Percentiles rank a stretch among this genome's conserved stretches.
These are phyloP conservation scores for Auricularia sp. DNA, from an alignment of 768 basidiomycete species.

Conservation along the genomic window DNA sequence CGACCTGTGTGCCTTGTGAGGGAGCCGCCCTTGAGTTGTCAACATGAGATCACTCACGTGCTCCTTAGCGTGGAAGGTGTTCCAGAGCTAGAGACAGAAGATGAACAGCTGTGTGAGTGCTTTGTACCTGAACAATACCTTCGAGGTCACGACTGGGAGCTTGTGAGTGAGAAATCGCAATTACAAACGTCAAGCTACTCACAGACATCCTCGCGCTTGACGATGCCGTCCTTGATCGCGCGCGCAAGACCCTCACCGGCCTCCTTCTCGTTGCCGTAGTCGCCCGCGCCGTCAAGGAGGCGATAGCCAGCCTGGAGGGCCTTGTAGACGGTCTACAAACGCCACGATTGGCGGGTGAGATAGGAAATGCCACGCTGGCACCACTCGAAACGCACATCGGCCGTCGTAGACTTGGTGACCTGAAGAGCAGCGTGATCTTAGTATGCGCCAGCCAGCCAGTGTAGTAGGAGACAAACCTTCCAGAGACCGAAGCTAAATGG, in stretches of 20 bases:
- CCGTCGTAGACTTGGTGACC: constrained; percentile 6
- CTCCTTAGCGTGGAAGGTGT: constrained; percentile 75
- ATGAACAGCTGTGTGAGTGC: background rate
- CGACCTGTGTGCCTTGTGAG: constrained; percentile 31
- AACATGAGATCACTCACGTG: constrained; percentile 37
- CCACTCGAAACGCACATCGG: constrained; percentile 3
- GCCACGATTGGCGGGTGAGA: background rate
- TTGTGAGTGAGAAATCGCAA: background rate
- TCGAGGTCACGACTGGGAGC: constrained; percentile 66
- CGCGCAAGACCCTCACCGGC: constrained; percentile 68
- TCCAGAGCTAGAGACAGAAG: constrained; percentile 53
- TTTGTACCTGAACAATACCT: constrained; percentile 30
- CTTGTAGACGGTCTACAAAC: constrained; percentile 59
- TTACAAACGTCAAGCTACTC: constrained; percentile 20
- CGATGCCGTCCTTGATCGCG: constrained; percentile 70
- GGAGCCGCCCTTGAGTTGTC: background rate
- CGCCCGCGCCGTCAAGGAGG: constrained; percentile 76
- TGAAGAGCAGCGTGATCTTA: background rate
- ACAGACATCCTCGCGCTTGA: constrained; percentile 84
- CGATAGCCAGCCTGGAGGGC: constrained; percentile 83
- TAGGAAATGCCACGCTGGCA: too few relatives aligned
- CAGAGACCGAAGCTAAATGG: constrained; percentile 51
- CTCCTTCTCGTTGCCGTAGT: constrained; percentile 86
- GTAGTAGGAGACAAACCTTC: constrained; percentile 37
- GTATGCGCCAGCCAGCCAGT: background rate